These are phyloP conservation scores for Erucastrum elatum DNA, from an alignment of 345 rosid genomes.

Conservation along the genomic window DNA sequence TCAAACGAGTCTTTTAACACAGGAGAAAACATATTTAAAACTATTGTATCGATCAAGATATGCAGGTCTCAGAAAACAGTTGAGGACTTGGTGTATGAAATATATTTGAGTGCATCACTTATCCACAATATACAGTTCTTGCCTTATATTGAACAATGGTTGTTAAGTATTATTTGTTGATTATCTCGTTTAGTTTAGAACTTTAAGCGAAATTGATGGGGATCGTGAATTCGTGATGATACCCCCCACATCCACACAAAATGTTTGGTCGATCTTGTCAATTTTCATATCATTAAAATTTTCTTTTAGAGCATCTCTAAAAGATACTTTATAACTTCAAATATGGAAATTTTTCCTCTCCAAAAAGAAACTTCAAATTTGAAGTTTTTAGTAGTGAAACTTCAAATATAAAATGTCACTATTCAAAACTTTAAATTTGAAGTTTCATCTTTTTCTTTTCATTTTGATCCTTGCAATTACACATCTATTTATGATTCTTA, in stretches of 20 bases:
- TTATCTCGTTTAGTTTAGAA: constrained; percentile 34
- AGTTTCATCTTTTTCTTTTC: too few species aligned
- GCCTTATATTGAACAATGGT: constrained; percentile 5
- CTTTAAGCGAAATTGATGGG: constrained; percentile 35
- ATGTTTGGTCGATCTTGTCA: constrained; percentile 13
- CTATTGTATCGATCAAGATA: not conserved
- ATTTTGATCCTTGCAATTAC: too few species aligned
- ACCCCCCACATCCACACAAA: constrained; percentile 19
- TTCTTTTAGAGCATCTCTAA: too few species aligned
- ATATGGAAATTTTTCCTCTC: too few species aligned
- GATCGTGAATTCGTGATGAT: constrained; percentile 13
- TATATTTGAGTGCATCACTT: not conserved
- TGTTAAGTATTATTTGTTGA: constrained; percentile 23
- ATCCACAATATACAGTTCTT: not conserved
- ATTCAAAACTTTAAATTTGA: too few species aligned
- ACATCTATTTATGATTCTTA: too few species aligned
- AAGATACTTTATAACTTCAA: too few species aligned
- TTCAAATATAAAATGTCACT: too few species aligned
- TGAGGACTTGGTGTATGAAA: not conserved
- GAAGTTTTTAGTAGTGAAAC: too few species aligned
- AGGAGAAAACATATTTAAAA: not conserved
- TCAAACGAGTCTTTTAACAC: not conserved
- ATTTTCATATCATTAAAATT: constrained; percentile 17
- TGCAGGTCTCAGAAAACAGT: not conserved
- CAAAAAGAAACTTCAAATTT: too few species aligned